Percentiles rank a stretch among this genome's conserved stretches.
phyloP scores from a whole-genome alignment of 2,329 filamentous ascomycete genomes.

The Fonsecaea pedrosoi region DNA sequence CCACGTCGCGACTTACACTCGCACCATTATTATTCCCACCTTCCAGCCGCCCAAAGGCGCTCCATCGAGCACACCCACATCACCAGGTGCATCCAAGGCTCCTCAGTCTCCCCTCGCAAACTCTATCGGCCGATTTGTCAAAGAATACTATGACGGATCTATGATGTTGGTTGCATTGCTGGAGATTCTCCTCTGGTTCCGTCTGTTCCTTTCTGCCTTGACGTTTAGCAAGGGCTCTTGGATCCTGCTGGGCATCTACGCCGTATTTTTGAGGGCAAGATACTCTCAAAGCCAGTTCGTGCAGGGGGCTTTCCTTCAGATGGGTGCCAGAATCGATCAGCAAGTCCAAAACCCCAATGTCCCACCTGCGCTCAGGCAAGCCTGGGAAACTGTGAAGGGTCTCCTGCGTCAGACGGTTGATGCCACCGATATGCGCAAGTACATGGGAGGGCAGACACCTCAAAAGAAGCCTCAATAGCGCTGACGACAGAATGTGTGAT shows the following conservation, averaged over 20 bases:
- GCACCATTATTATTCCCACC: slow-evolving; percentile 89
- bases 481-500: background rate
- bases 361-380: slow-evolving; percentile 77
- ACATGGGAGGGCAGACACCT: slow-evolving; percentile 56
- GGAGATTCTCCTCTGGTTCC: slow-evolving; percentile 86
- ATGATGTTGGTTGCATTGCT: slow-evolving; percentile 92
- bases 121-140: slow-evolving; percentile 89
- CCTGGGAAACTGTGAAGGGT: slow-evolving; percentile 81
- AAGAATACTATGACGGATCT: slow-evolving; percentile 95
- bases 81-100: slow-evolving; percentile 57
- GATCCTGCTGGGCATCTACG: slow-evolving; percentile 85
- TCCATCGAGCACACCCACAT: slow-evolving; percentile 61
- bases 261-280: slow-evolving; percentile 87
- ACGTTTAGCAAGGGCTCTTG: slow-evolving; percentile 90
- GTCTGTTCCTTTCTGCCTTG: slow-evolving; percentile 78
- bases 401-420: slow-evolving; percentile 75
- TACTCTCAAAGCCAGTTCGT: slow-evolving; percentile 91
- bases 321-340: slow-evolving; percentile 78
- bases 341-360: slow-evolving; percentile 85
- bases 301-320: slow-evolving; percentile 76
- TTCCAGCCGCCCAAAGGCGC: slow-evolving; percentile 70
- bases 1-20: slow-evolving; percentile 96
- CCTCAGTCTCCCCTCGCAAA: slow-evolving; percentile 72
- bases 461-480: slow-evolving; percentile 58
- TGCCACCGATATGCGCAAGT: slow-evolving; percentile 77